Evolutionary conservation across 2,329 filamentous ascomycete genomes (phyloP), one percentile per base, ranked within the genome.

Genomic region (Fusarium sp.): DNA sequence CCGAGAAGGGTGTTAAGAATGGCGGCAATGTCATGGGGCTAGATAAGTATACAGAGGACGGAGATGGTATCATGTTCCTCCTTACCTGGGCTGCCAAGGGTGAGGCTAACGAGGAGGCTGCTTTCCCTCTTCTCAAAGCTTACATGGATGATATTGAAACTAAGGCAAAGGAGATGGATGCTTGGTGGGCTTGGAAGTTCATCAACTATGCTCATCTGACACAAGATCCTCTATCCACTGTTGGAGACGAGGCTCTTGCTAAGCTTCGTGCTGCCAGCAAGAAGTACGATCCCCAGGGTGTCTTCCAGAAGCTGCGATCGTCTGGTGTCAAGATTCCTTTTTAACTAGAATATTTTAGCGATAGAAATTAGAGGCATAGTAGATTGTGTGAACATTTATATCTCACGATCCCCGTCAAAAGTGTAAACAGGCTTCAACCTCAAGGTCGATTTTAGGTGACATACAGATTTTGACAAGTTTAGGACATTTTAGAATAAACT

Each of bases 151-250:
- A 78, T 5, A 67, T 81, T 10, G 76, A 79, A 42, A 63, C 58
- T 2, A 77, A 76, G 45, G 71, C 77, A 0, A 68, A 71, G 48
- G 71, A 76, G 46, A 58, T 77, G 20, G 74, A 70, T 1, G 60
- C 77, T 7, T 71, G 69, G 10, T 79, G 78, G 66, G 60, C 74
- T 7, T 79, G 77, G 77, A 75, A 73, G 48, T 86, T 84, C 55
- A 75, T 85, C 54, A 85, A 86, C 74, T 86, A 86, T 52, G 83
- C 83, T 3, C 77, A 81, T 45, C 64, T 71, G 4, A 76, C 73
- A 20, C 83, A 86, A 72, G 76, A 83, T 35, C 78, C 79, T 4
- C 74, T 85, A 12, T 45, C 73, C 3, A 75, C 78, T 3, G 83
- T 83, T 60, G 84, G 84, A 0, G 66, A 77, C 11, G 78, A 79